Evolutionary conservation across 345 rosid genomes (phyloP), one percentile per base, ranked within the genome.

Genomic region (Toxicodendron radicans): DNA sequence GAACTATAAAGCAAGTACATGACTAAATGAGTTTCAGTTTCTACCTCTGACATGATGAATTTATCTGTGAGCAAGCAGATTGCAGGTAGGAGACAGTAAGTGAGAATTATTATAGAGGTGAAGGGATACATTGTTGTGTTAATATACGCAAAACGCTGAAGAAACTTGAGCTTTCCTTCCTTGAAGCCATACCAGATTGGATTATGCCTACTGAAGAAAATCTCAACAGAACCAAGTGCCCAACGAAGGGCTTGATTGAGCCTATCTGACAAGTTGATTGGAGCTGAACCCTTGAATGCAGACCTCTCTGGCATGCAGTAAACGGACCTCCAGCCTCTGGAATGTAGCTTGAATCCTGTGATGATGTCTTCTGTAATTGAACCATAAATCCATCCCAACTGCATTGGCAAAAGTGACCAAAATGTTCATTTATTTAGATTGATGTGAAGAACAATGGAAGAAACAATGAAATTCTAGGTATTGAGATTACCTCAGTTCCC

Each of bases 221-320:
- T 96, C 83, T 95, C 98, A 71, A 96, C 97, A 12, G 99, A 96
- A 30, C 99, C 98, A n/a, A 91, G 97, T 13, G 97, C 99, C 99
- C 99, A 93, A 13, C 98, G 87, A 72, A 90, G 91, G 57, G 94
- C 97, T 77, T 96, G 99, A 82, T 91, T 93, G 75, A 96, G 90
- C 78, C 98, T 84, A 84, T 96, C 99, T 30, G 97, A 92, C 74
- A 93, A 83, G 57, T 93, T 95, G 80, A 95, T 93, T 46, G 98
- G 97, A 79, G 96, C 96, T 71, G 99, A 95, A 77, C 99, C 99
- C 83, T 88, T 93, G 64, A 93, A 96, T 51, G 99, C 99, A 11
- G 98, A 76, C 71, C 79, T 75, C 84, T 83, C 80, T 54, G 99
- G 99, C 99, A 93, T 95, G 66, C 99, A 93, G 84, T 91, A 95